Conservation (phyloP, 371 early-diverging fungal genomes). For the Catenaria anguillulae region DNA sequence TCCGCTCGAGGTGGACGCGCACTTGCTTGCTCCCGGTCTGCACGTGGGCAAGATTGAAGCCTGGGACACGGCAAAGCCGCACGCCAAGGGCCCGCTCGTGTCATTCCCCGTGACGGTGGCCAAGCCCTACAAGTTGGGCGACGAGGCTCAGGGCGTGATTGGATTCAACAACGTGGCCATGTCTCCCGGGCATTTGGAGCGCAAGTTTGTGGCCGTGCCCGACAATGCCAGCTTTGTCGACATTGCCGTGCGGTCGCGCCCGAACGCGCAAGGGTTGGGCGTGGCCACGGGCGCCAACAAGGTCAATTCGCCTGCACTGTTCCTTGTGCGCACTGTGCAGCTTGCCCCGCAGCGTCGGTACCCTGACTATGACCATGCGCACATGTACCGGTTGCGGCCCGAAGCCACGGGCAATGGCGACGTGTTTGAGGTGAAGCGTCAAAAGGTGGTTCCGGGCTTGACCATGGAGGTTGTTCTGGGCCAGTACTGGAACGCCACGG, state of each 20-base stretch:
- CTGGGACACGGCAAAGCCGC: slow-evolving; percentile 55
- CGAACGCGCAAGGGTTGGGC: background rate
- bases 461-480: slow-evolving; percentile 64
- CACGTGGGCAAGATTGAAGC: slow-evolving; percentile 66
- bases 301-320: background rate
- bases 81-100: slow-evolving; percentile 58
- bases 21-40: slow-evolving; percentile 51
- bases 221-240: slow-evolving; percentile 55
- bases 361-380: slow-evolving; percentile 27
- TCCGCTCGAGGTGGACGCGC: slow-evolving; percentile 57
- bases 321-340: slow-evolving; percentile 44
- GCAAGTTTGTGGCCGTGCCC: slow-evolving; percentile 70
- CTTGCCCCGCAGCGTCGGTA: slow-evolving; percentile 55
- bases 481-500: slow-evolving; percentile 76
- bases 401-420: slow-evolving; percentile 29
- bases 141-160: background rate
- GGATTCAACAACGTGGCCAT: slow-evolving; percentile 16
- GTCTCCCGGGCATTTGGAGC: slow-evolving; percentile 52
- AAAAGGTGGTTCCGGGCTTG: slow-evolving; percentile 51
- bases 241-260: slow-evolving; percentile 9
- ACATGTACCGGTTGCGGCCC: slow-evolving; percentile 33
- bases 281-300: background rate
- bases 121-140: slow-evolving; percentile 42
- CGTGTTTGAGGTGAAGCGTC: slow-evolving; percentile 31
- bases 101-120: slow-evolving; percentile 76